Evolutionary conservation across 352 stramenopile genomes (phyloP), one percentile per base, ranked within the genome.

Genomic region (Phytophthora syringae): DNA sequence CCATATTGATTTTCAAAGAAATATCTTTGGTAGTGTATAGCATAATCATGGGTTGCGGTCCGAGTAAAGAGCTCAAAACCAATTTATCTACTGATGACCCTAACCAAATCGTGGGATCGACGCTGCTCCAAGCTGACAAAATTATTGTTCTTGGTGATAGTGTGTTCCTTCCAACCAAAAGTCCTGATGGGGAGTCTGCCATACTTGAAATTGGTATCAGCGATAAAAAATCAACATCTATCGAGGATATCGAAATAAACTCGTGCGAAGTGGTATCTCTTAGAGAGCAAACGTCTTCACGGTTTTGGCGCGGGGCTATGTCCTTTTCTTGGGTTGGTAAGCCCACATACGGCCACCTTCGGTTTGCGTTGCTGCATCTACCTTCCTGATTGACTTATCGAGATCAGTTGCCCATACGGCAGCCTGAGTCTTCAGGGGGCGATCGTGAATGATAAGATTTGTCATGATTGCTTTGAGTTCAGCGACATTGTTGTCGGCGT

Each of bases 121-220:
- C 49, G 0, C 44, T 56, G 32, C 30, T 56, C 2, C 30, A 45
- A 45, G 49, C 49, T 44, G 49, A 53, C 10, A 34, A 52, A 25
- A 52, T 56, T 18, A 32, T 40, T 40, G 34, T 40, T 40, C 34
- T 40, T 52, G 45, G 45, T 27, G 27, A 53, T 50, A 59, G 39
- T 50, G 52, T 50, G 2, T 57, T 57, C 37, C 16, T 59, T 9
- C 52, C 52, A 12, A 59, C 39, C 24, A 20, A 50, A 59, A 50
- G 4, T 42, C 24, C 12, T 10, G 25, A 59, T 42, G 52, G 52
- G 5, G 52, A 59, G 52, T 49, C 36, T 40, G 51, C 51, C 37
- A 50, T 59, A 59, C 28, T 52, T 37, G 50, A 43, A 15, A 18
- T 59, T 27, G 20, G 6, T 49, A 50, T 49, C 24, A 50, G 25